A percentile compares a stretch with the other conserved stretches of the same genome.
These are phyloP conservation scores for Jimgerdemannia lactiflua DNA, from an alignment of 192 early-diverging fungal genomes.

Conservation along the genomic window DNA sequence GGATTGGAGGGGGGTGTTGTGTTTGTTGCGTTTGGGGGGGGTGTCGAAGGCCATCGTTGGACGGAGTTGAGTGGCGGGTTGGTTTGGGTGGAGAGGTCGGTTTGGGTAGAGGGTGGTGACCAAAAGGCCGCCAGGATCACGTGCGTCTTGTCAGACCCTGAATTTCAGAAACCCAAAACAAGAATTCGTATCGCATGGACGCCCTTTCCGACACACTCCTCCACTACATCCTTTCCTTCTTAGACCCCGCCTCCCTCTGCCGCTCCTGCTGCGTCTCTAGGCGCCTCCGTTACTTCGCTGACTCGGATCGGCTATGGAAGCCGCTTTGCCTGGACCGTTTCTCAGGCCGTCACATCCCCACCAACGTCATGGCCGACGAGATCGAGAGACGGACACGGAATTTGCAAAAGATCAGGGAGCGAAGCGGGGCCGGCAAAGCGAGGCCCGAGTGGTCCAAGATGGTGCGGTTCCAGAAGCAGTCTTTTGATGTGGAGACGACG, in stretches of 20 bases:
- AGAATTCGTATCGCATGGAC: neutral
- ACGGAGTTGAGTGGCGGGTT: too few relatives aligned
- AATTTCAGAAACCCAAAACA: too few relatives aligned
- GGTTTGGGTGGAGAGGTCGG: too few relatives aligned
- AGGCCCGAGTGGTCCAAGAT: neutral
- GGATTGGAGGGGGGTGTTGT: too few relatives aligned
- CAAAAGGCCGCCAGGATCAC: too few relatives aligned
- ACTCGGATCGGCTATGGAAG: constrained; percentile 36
- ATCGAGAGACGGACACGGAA: constrained; percentile 14
- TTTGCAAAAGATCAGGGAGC: constrained; percentile 20
- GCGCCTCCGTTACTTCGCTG: constrained; percentile 27
- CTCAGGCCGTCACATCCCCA: constrained; percentile 30
- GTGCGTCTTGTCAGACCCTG: too few relatives aligned
- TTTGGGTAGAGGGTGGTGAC: too few relatives aligned
- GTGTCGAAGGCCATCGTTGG: too few relatives aligned
- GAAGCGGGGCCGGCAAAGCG: neutral
- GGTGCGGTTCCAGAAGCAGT: neutral
- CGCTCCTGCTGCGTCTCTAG: constrained; percentile 25
- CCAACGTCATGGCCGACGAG: constrained; percentile 20
- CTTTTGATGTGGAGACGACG: neutral
- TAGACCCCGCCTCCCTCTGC: constrained; percentile 19
- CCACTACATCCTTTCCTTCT: neutral
- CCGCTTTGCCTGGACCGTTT: constrained; percentile 21
- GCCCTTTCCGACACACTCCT: neutral
- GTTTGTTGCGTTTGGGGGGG: too few relatives aligned